Base-by-base conservation (phyloP, 225 moss, liverwort and hornwort species). In the Pseudoscleropodium purum region DNA sequence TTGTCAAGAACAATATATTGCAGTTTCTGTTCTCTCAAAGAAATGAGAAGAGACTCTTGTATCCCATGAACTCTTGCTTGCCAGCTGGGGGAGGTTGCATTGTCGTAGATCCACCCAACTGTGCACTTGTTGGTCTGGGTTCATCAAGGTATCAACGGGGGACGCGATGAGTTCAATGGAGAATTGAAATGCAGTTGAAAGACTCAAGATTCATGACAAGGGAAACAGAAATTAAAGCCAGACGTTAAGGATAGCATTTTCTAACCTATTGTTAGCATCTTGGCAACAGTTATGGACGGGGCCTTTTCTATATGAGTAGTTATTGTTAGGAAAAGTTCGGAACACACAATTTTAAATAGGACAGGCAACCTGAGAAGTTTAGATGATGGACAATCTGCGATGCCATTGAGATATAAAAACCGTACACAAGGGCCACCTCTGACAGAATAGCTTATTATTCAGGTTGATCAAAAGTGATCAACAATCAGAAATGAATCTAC, bases 41-140 rank as follows among this genome's bases (percentile, higher is more conserved):
- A 73, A 93, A 94, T 60, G 93, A 93, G 88, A 95, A 95, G 34
- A 95, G 91, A 67, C 93, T 93, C 88, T 92, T 95, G 93, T 92
- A 93, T 87, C 95, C 95, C 93, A 91, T 92, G 89, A 91, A 91
- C 73, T 91, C 89, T 76, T 92, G 90, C 84, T 95, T 90, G 74
- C 90, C 90, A 91, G 72, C 83, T 85, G 92, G 90, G 51, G 92
- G 84, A 89, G 90, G 65, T 79, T 90, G 87, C 60, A 75, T 66
- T 75, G 89, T 86, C 72, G 33, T 70, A 33, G 85, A 78, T 86
- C 47, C 83, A 49, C 87, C 84, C 15, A 80, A 82, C 65, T 65
- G 73, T 89, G 90, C 69, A 68, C 82, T 93, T 81, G 92, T 69
- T 77, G 87, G 67, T 87, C 93, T 91, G 87, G 52, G 74, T 91